Percentiles rank a stretch among this genome's conserved stretches.
phyloP scores from a whole-genome alignment of 2,329 filamentous ascomycete species.

The Dendryphion nanum region DNA sequence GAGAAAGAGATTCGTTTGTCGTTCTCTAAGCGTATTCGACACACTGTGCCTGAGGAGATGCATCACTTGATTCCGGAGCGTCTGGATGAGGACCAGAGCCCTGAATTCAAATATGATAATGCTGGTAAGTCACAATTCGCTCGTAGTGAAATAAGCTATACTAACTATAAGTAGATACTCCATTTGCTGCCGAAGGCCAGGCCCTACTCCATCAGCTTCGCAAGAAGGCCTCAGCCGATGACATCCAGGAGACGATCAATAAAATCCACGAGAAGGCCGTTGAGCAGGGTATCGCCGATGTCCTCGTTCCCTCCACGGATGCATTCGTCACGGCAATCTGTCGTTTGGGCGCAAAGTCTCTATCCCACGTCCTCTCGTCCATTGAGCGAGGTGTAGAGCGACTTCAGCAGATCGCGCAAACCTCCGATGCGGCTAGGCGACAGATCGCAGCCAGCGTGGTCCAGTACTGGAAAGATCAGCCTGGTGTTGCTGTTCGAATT shows the following conservation, averaged over 20 bases:
- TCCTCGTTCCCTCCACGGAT: constrained; percentile 83
- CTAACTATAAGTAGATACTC: constrained; percentile 57
- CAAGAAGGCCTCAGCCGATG: constrained; percentile 80
- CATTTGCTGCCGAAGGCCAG: constrained; percentile 80
- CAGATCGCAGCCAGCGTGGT: constrained; percentile 92
- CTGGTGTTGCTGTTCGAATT: constrained; percentile 87
- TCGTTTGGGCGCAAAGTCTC: constrained; percentile 89
- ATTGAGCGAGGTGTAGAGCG: constrained; percentile 94
- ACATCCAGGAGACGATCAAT: constrained; percentile 78
- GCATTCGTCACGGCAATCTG: constrained; percentile 92
- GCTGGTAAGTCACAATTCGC: constrained; percentile 56
- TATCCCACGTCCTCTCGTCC: constrained; percentile 92
- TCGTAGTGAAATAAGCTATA: not conserved
- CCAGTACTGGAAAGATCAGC: constrained; percentile 89
- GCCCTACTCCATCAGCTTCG: constrained; percentile 76
- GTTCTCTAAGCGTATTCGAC: constrained; percentile 93
- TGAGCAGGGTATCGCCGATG: constrained; percentile 66
- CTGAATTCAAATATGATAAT: constrained; percentile 85
- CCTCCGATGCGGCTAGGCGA: constrained; percentile 71
- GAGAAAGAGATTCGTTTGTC: constrained; percentile 97
- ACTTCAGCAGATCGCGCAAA: constrained; percentile 73
- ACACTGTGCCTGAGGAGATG: constrained; percentile 83
- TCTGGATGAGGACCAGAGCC: constrained; percentile 92
- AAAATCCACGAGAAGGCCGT: constrained; percentile 77
- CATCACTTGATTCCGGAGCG: constrained; percentile 76